These are phyloP conservation scores for Chionographis japonica DNA, from an alignment of 106 monocot genomes.

Conservation along the genomic window DNA sequence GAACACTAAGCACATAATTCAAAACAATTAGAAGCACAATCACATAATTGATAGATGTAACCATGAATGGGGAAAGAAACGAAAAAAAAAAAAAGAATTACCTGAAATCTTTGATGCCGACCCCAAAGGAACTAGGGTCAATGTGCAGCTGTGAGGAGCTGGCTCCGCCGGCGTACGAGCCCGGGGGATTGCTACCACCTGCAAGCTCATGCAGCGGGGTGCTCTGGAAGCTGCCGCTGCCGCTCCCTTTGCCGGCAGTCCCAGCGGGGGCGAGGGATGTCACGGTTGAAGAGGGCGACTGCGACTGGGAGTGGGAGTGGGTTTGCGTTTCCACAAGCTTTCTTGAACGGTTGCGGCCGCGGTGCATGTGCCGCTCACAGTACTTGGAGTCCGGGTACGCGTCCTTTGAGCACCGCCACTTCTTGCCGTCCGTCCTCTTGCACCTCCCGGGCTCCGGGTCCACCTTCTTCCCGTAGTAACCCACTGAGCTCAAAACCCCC, in stretches of 20 bases:
- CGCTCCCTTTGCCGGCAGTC: constrained; percentile 4
- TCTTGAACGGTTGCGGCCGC: constrained; percentile 93
- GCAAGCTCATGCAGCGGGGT: constrained; percentile 10
- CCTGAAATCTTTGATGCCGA: constrained; percentile 28
- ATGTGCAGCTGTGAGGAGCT: constrained; percentile 21
- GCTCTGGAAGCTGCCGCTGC: constrained; percentile 18
- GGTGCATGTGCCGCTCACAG: constrained; percentile 84
- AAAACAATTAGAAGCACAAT: background rate
- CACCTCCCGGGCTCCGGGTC: constrained; percentile 83
- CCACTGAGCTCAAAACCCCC: constrained; percentile 21
- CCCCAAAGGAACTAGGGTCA: constrained; percentile 23
- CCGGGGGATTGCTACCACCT: constrained; percentile 10
- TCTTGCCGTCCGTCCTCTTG: constrained; percentile 72
- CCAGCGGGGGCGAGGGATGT: constrained; percentile 18
- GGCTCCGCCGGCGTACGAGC: background rate
- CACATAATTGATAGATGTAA: background rate
- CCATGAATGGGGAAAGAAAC: background rate
- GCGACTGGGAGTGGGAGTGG: constrained; percentile 18
- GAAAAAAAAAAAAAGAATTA: background rate
- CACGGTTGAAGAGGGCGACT: constrained; percentile 19
- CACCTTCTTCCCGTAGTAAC: constrained; percentile 63
- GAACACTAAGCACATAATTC: background rate
- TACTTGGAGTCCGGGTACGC: constrained; percentile 75
- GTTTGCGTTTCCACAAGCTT: constrained; percentile 67
- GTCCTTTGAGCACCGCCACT: constrained; percentile 75